Base-by-base conservation (phyloP, 805 yeast genomes). In the Sugiyamaella smithiae region DNA sequence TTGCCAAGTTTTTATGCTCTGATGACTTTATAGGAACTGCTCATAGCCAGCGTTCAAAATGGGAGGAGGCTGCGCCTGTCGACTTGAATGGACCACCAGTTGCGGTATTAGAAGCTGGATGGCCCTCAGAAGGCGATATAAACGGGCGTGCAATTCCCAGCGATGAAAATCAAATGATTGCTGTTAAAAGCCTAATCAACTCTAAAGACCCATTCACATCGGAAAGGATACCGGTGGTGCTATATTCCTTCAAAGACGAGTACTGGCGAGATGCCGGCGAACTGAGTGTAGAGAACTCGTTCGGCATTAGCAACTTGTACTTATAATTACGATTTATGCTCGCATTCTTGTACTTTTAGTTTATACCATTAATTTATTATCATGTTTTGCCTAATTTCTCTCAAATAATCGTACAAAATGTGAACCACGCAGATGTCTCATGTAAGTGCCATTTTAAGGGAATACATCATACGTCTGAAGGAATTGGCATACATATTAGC, bases 61-160 rank as follows among this genome's bases (percentile, higher is more conserved):
- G 31, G 14, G 33, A 33, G 24, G 22, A 40, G 31, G 20, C 35
- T 19, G 11, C 7, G 4, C 14, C 43, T 20, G 29, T 5, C 17
- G 17, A 17, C 24, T 9, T 24, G 24, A 9, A n/a, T n/a, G 36
- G 25, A 4, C 48, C 41, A 12, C 56, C 54, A 26, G 86, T 85
- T 48, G 71, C 84, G 57, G 78, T 87, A 60, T 80, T 85, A 50
- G 95, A 88, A 74, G 75, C 93, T 48, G 96, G 96, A 49, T 88
- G 95, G 95, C 96, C 96, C 66, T 76, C 85, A 52, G 66, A 76
- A 60, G 96, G 96, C 72, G 71, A 75, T 52, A 70, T 80, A 56
- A 76, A 77, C 66, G 88, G 87, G 67, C 72, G 67, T 49, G 88
- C 91, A 57, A 80, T 85, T 49, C 89, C 96, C 44, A 82, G 90